Evolutionary conservation across 1,284 basidiomycete genomes (phyloP).

Genomic region (Golubevia sp.): DNA sequence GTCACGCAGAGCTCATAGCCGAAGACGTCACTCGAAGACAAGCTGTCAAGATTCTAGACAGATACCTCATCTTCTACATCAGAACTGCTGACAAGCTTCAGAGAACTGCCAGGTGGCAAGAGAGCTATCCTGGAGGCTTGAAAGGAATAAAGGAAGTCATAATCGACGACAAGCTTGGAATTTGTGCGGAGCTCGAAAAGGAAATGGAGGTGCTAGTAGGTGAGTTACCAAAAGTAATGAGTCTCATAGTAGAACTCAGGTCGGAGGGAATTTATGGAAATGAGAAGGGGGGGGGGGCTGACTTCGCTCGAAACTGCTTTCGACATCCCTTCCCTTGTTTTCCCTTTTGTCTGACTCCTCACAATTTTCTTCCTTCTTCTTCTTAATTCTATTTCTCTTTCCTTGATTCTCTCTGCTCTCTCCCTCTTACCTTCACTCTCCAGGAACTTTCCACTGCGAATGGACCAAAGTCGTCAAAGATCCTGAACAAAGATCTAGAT

Average conservation of each 20-base stretch:
- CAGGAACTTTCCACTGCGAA: slow-evolving; percentile 71
- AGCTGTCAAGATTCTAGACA: slow-evolving; percentile 71
- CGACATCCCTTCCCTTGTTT: too few species aligned
- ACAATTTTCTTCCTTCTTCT: too few species aligned
- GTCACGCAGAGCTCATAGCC: slow-evolving; percentile 67
- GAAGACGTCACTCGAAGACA: slow-evolving; percentile 51
- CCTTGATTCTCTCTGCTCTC: neutral
- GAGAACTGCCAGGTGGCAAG: slow-evolving; percentile 78
- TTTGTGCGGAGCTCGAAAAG: slow-evolving; percentile 74
- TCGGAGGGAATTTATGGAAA: too few species aligned
- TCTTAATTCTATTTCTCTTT: neutral
- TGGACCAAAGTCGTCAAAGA: slow-evolving; percentile 73
- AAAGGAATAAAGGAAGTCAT: slow-evolving; percentile 72
- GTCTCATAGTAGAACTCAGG: too few species aligned
- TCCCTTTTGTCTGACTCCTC: too few species aligned
- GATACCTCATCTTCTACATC: slow-evolving; percentile 73
- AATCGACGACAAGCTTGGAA: slow-evolving; percentile 76
- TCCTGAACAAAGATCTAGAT: slow-evolving; percentile 67
- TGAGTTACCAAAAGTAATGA: too few species aligned
- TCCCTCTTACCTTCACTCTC: neutral
- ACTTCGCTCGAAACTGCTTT: too few species aligned
- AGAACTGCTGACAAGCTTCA: slow-evolving; percentile 68
- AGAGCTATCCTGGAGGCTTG: slow-evolving; percentile 72
- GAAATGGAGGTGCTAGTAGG: slow-evolving; percentile 73
- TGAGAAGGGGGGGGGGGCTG: too few species aligned